Percentiles rank a stretch among this genome's conserved stretches.
Evolutionary conservation across 2,329 filamentous ascomycete species (phyloP).

Genomic region (Mariannaea sp.): DNA sequence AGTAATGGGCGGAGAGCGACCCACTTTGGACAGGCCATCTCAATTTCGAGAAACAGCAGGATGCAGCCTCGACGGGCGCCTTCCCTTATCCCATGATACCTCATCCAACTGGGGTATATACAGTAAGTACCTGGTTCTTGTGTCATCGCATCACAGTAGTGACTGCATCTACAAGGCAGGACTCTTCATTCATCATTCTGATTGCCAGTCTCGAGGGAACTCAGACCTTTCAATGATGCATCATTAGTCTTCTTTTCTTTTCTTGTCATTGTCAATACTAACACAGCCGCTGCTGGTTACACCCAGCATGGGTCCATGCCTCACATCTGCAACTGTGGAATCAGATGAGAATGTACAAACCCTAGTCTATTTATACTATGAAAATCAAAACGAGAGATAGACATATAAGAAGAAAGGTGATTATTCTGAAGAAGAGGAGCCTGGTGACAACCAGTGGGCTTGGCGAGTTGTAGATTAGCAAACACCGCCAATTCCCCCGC

Average conservation of each 20-base stretch:
- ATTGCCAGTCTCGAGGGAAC: too few relatives aligned
- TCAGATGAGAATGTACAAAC: slow-evolving; percentile 19
- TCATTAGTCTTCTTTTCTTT: too few relatives aligned
- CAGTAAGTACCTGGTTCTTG: too few relatives aligned
- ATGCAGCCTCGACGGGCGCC: too few relatives aligned
- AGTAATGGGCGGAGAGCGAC: background rate
- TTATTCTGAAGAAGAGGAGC: background rate
- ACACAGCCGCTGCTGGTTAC: slow-evolving; percentile 13
- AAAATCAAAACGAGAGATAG: slow-evolving; percentile 15
- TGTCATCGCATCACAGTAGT: too few relatives aligned
- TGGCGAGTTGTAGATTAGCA: background rate
- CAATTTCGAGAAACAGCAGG: too few relatives aligned
- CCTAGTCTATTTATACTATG: slow-evolving; percentile 25
- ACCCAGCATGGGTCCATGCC: slow-evolving; percentile 8
- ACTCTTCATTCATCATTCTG: too few relatives aligned
- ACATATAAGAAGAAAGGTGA: background rate
- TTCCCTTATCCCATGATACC: too few relatives aligned
- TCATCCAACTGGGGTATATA: background rate
- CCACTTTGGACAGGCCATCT: slow-evolving; percentile 5
- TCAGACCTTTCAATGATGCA: too few relatives aligned
- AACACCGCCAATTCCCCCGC: too few relatives aligned
- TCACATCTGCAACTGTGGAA: slow-evolving; percentile 19
- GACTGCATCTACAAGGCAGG: too few relatives aligned
- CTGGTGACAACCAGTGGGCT: too few relatives aligned
- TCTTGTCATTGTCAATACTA: slow-evolving; percentile 19